Percentiles rank a stretch among this genome's conserved stretches.
phyloP scores from a whole-genome alignment of 768 basidiomycete species.

The Serendipita indica region DNA sequence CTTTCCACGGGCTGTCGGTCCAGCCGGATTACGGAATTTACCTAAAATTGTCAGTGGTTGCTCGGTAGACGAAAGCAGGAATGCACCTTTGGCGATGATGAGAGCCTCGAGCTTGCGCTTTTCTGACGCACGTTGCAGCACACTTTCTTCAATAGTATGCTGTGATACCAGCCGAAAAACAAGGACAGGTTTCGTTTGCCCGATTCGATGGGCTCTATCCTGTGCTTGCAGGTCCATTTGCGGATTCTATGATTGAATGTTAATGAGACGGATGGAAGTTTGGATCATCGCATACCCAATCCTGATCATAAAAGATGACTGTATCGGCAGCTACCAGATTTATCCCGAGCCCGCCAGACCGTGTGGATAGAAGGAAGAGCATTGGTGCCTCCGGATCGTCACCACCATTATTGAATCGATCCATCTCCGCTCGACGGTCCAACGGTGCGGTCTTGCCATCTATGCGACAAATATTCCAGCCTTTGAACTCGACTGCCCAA shows the following conservation, averaged over 20 bases:
- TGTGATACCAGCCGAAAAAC: slow-evolving; percentile 77
- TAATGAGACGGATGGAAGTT: neutral
- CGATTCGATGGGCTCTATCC: slow-evolving; percentile 91
- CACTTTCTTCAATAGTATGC: slow-evolving; percentile 83
- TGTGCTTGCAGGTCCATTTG: slow-evolving; percentile 96
- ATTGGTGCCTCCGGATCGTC: slow-evolving; percentile 45
- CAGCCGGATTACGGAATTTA: slow-evolving; percentile 65
- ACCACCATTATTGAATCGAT: slow-evolving; percentile 62
- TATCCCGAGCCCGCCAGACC: slow-evolving; percentile 67
- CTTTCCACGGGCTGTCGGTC: slow-evolving; percentile 24
- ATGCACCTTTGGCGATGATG: slow-evolving; percentile 78
- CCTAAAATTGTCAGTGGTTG: slow-evolving; percentile 36
- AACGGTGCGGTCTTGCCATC: slow-evolving; percentile 76
- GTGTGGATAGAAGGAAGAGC: slow-evolving; percentile 68
- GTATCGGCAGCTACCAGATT: slow-evolving; percentile 76
- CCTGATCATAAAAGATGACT: slow-evolving; percentile 86
- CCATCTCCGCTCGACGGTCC: slow-evolving; percentile 74
- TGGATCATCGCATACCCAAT: slow-evolving; percentile 46
- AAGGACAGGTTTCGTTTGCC: slow-evolving; percentile 80
- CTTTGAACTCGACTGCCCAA: slow-evolving; percentile 78
- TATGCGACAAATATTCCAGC: slow-evolving; percentile 75
- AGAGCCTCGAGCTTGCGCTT: slow-evolving; percentile 78
- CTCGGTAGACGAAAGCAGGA: neutral
- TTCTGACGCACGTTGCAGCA: slow-evolving; percentile 75
- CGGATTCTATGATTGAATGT: slow-evolving; percentile 45